These are phyloP conservation scores for Periconia digitata DNA, from an alignment of 2,329 filamentous ascomycete species.

Conservation along the genomic window DNA sequence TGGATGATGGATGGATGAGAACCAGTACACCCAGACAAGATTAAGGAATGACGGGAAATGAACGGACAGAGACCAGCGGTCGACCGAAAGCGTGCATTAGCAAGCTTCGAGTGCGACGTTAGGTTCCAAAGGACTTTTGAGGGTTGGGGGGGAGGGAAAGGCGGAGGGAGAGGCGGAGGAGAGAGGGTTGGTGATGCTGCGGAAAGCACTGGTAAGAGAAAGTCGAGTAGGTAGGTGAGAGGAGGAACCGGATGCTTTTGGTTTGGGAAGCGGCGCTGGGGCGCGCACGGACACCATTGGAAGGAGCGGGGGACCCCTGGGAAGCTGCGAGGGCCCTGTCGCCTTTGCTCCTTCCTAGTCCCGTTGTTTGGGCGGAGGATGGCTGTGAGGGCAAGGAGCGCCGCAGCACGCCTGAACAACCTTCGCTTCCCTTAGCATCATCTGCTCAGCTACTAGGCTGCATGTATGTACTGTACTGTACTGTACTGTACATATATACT, in stretches of 20 bases:
- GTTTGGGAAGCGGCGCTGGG: constrained; percentile 16
- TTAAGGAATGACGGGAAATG: constrained; percentile 43
- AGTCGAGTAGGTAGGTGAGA: constrained; percentile 23
- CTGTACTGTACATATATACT: neutral
- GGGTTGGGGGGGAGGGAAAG: constrained; percentile 7
- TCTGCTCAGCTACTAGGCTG: neutral
- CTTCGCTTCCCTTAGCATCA: neutral
- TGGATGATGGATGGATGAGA: constrained; percentile 36
- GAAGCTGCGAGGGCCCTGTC: neutral
- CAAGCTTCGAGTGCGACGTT: constrained; percentile 34
- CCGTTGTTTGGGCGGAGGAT: neutral
- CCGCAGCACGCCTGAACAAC: neutral
- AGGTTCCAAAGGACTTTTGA: constrained; percentile 31
- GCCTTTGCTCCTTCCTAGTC: neutral
- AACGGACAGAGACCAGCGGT: constrained; percentile 41
- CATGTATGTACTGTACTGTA: neutral
- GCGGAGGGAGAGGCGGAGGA: constrained; percentile 16
- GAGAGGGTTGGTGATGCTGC: constrained; percentile 24
- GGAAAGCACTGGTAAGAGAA: constrained; percentile 6
- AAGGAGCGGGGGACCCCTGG: constrained; percentile 1
- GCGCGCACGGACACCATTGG: constrained; percentile 10
- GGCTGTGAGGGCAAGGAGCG: neutral
- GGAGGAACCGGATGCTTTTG: constrained; percentile 16
- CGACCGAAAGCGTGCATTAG: constrained; percentile 25
- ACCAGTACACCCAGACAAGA: constrained; percentile 38